A percentile compares a stretch with the other conserved stretches of the same genome.
Evolutionary conservation across 1,139 yeast species (phyloP).

Genomic region (Blastobotrys petasosporus): DNA sequence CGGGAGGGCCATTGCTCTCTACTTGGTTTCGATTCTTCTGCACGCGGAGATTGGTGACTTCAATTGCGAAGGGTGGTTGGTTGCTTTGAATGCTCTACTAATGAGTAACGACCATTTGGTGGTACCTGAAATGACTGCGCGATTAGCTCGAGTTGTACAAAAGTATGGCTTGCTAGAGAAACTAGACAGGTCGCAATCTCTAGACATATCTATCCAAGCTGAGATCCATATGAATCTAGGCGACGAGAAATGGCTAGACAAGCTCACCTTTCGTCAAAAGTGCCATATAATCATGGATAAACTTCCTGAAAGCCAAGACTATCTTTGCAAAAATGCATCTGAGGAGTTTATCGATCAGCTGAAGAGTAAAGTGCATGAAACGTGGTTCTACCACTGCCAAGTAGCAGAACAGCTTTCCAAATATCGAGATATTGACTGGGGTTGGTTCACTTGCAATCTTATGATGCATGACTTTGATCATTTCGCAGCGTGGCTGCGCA

Average conservation of each 20-base stretch:
- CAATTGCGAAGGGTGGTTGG: constrained; percentile 5
- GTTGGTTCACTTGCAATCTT: constrained; percentile 2
- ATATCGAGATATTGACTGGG: constrained; percentile 3
- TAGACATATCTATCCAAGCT: constrained; percentile 7
- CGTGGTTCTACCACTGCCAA: background rate
- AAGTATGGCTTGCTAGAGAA: background rate
- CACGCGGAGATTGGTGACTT: background rate
- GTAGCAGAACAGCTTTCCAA: constrained; percentile 6
- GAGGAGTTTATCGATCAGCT: constrained; percentile 1
- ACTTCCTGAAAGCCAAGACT: background rate
- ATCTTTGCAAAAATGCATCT: constrained; percentile 3
- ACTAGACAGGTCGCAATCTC: background rate
- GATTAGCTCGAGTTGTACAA: background rate
- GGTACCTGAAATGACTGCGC: background rate
- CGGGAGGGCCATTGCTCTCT: constrained; percentile 34
- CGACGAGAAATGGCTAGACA: constrained; percentile 1
- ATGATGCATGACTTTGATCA: background rate
- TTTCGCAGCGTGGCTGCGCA: constrained; percentile 5
- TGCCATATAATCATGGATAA: constrained; percentile 2
- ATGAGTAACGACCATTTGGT: constrained; percentile 3
- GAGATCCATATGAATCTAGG: constrained; percentile 4
- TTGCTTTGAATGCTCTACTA: constrained; percentile 10
- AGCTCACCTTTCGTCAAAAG: background rate
- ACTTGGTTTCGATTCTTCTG: constrained; percentile 9
- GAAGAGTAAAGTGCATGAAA: background rate